These are phyloP conservation scores for Aspergillus pseudotamarii DNA, from an alignment of 2,329 filamentous ascomycete species.

Conservation along the genomic window DNA sequence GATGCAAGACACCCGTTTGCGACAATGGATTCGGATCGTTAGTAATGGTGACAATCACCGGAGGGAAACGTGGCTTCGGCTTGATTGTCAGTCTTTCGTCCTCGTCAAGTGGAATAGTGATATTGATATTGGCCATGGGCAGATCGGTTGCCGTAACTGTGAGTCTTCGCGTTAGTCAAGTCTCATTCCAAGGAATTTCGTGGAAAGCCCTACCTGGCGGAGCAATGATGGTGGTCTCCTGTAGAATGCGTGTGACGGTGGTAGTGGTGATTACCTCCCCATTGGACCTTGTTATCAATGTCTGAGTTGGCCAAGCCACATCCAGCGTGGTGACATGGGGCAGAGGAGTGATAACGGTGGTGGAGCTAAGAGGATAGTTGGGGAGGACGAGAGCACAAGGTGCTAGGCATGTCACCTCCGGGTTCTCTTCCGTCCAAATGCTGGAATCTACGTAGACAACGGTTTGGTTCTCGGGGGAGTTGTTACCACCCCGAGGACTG, in stretches of 20 bases:
- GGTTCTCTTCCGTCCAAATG: not conserved
- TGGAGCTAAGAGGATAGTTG: conserved; percentile 1
- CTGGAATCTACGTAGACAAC: not conserved
- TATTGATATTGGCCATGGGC: not conserved
- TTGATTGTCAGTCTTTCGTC: not conserved
- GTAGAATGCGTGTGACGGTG: not conserved
- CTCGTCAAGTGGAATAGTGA: not conserved
- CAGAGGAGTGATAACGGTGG: conserved; percentile 1
- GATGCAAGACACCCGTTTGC: conserved; percentile 2
- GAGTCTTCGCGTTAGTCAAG: not conserved
- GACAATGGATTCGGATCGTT: not conserved
- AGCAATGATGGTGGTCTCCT: not conserved
- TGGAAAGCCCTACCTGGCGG: not conserved
- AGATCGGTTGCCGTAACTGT: not conserved
- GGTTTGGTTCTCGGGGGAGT: not conserved
- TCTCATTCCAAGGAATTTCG: not conserved
- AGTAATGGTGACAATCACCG: not conserved
- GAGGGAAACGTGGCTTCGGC: not conserved
- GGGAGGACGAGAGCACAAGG: conserved; percentile 5
- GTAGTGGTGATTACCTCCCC: not conserved
- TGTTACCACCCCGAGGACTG: not conserved
- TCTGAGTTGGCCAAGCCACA: not conserved
- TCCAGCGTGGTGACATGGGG: conserved; percentile 1
- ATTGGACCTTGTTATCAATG: not conserved
- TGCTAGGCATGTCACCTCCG: not conserved